Base-by-base conservation (phyloP, 371 early-diverging fungal species). In the Lichtheimia ornata region DNA sequence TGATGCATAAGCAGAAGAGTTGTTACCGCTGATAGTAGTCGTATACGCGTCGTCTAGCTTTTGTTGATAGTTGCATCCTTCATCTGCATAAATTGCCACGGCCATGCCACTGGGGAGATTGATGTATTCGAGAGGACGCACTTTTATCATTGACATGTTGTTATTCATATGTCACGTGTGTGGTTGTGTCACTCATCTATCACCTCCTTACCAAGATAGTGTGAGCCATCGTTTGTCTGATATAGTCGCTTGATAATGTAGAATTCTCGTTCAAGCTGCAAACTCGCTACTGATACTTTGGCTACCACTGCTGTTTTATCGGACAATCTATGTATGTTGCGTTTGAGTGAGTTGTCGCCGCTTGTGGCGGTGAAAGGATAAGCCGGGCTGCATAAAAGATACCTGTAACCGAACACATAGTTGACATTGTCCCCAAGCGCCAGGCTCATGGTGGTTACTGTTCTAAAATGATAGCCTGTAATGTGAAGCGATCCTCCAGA, bases 401-500 rank as follows among this genome's bases (percentile, higher is more conserved):
- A 72, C 76, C 65, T 63, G 63, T 78, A 78, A 27, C 79, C 79
- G 60, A 63, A 69, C 1, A 75, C 69, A 28, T 74, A 62, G 52
- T 72, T 69, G 11, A 71, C 70, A 61, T 71, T 75, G 45, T 78
- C 79, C 0, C 76, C 76, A 63, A 69, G 68, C 17, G 70, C 67
- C 20, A 75, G 54, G 55, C 67, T 67, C 35, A 72, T 65, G 28
- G 71, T 64, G 0, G 72, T 72, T 2, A 65, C 56, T 24, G 64
- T 59, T 59, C 70, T 75, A 42, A 78, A 78, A 53, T 73, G 76
- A 50, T 78, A 78, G 20, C 76, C 73, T 18, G 73, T 73, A 54
- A 78, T 75, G 22, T 74, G 73, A 35, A 35, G 35, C 35, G 35
- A 35, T 11, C 35, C 35, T 35, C 35, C 35, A 35, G 35, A 35